Evolutionary conservation across 768 basidiomycete species (phyloP).

Genomic region (Rhizopogon vinicolor): DNA sequence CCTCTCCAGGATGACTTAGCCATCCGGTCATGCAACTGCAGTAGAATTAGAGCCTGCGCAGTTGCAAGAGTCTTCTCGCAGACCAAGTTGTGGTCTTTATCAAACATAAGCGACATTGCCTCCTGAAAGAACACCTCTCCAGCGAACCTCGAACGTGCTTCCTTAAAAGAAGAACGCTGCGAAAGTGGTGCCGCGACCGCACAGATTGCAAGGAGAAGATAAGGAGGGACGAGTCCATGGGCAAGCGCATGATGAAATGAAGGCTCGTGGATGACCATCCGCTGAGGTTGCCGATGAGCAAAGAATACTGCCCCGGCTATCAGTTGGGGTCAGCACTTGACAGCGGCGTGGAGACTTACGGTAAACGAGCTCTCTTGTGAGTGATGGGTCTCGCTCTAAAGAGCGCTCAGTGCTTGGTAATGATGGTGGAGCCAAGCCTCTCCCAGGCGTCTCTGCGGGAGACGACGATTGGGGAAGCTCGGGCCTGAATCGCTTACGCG

Average conservation of each 20-base stretch:
- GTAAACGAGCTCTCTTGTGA: constrained; percentile 72
- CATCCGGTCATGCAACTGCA: constrained; percentile 62
- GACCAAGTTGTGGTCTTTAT: constrained; percentile 54
- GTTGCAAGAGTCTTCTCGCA: constrained; percentile 64
- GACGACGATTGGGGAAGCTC: constrained; percentile 37
- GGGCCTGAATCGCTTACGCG: constrained; percentile 49
- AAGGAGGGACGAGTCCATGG: constrained; percentile 60
- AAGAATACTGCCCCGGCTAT: constrained; percentile 58
- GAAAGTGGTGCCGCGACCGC: constrained; percentile 77
- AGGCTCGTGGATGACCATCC: constrained; percentile 74
- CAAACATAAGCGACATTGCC: constrained; percentile 67
- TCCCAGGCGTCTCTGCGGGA: constrained; percentile 24
- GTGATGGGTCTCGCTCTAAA: constrained; percentile 50
- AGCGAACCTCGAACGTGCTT: constrained; percentile 49
- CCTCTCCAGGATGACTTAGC: constrained; percentile 30
- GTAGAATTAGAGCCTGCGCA: constrained; percentile 70
- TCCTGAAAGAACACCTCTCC: constrained; percentile 52
- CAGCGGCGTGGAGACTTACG: constrained; percentile 35
- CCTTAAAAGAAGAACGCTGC: constrained; percentile 57
- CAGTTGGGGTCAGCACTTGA: not conserved
- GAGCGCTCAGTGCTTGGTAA: constrained; percentile 35
- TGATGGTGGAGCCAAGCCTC: constrained; percentile 31
- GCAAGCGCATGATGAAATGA: constrained; percentile 66
- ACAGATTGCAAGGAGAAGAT: constrained; percentile 71
- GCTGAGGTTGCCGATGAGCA: constrained; percentile 74